Percentiles rank a stretch among this genome's conserved stretches.
Conservation (phyloP, 148 eudicot species). For the Persicaria maculosa region DNA sequence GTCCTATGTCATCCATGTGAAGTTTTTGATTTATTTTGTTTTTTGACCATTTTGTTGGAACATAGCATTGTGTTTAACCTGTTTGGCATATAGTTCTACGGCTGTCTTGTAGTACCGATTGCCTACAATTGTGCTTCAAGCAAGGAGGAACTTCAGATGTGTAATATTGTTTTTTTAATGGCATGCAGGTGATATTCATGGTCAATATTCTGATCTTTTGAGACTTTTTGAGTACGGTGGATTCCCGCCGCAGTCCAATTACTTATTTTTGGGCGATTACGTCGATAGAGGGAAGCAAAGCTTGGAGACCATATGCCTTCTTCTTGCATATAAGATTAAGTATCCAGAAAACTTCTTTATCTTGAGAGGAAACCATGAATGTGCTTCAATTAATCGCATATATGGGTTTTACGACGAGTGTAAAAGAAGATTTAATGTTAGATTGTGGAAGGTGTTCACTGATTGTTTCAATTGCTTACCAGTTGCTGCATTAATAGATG, state of each 20-base stretch:
- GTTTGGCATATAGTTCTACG: neutral
- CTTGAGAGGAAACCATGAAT: constrained; percentile 19
- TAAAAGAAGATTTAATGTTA: constrained; percentile 17
- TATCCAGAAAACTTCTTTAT: constrained; percentile 16
- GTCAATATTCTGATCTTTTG: constrained; percentile 16
- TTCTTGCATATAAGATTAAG: constrained; percentile 14
- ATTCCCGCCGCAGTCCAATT: constrained; percentile 16
- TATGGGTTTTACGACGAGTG: constrained; percentile 22
- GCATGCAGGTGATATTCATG: constrained; percentile 21
- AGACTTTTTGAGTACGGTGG: constrained; percentile 23
- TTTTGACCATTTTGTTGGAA: neutral
- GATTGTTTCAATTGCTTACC: constrained; percentile 19
- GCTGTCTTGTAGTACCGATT: neutral
- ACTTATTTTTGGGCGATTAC: constrained; percentile 17
- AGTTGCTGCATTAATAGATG: constrained; percentile 18
- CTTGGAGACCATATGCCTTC: constrained; percentile 18
- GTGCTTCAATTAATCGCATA: constrained; percentile 17
- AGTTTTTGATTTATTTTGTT: neutral
- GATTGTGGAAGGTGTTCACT: constrained; percentile 18
- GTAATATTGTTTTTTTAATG: neutral
- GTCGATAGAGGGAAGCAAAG: constrained; percentile 19
- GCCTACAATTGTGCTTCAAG: constrained; percentile 18
- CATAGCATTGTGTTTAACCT: neutral
- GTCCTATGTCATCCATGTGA: neutral
- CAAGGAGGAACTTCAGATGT: neutral